Evolutionary conservation across 2,329 filamentous ascomycete genomes (phyloP).

Genomic region (Botryotinia convoluta): DNA sequence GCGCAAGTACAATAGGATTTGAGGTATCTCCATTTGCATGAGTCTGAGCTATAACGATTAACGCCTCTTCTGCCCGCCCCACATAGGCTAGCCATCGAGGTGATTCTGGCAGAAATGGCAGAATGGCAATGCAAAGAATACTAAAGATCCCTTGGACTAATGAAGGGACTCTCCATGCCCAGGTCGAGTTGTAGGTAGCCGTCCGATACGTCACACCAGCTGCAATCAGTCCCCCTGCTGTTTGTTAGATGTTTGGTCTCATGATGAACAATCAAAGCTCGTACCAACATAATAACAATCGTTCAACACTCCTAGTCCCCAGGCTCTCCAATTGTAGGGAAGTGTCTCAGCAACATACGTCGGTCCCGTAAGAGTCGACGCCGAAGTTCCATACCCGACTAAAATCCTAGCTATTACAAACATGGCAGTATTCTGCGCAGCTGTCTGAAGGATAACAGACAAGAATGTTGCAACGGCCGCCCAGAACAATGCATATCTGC

Average conservation of each 20-base stretch:
- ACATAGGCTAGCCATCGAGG: constrained; percentile 59
- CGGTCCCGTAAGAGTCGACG: constrained; percentile 42
- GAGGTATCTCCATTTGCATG: constrained; percentile 53
- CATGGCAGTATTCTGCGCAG: constrained; percentile 30
- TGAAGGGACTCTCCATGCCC: constrained; percentile 40
- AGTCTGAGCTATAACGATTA: constrained; percentile 46
- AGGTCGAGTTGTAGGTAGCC: constrained; percentile 38
- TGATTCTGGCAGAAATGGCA: constrained; percentile 46
- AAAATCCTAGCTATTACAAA: constrained; percentile 31
- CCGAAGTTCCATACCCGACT: constrained; percentile 29
- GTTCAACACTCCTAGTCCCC: constrained; percentile 43
- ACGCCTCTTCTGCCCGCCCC: constrained; percentile 46
- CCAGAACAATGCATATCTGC: constrained; percentile 27
- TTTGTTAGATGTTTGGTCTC: background rate
- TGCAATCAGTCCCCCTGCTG: constrained; percentile 39
- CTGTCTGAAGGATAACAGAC: constrained; percentile 28
- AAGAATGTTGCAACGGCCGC: constrained; percentile 26
- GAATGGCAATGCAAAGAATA: constrained; percentile 24
- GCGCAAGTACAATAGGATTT: constrained; percentile 45
- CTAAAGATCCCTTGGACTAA: constrained; percentile 34
- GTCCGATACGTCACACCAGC: constrained; percentile 40
- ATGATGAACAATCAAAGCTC: background rate
- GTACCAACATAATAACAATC: constrained; percentile 38
- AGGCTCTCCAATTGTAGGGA: constrained; percentile 45
- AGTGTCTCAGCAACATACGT: constrained; percentile 52